Percentiles rank a stretch among this genome's conserved stretches.
phyloP scores from a whole-genome alignment of 1,284 basidiomycete genomes.

The Rhodotorula sp. region DNA sequence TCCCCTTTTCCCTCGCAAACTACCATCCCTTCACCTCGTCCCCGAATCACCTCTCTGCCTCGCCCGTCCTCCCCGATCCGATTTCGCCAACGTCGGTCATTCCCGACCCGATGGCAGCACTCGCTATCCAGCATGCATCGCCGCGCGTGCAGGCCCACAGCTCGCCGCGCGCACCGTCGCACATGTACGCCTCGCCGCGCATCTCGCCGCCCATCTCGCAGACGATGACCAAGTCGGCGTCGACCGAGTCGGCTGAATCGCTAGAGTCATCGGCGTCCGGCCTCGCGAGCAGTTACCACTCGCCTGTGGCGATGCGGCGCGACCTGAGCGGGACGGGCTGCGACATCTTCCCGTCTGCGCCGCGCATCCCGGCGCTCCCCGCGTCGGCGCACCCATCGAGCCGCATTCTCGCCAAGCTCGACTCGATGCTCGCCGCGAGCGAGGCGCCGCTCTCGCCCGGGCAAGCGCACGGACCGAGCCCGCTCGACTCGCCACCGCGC shows the following conservation, averaged over 20 bases:
- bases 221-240: slow-evolving; percentile 16
- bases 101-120: slow-evolving; percentile 20
- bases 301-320: slow-evolving; percentile 22
- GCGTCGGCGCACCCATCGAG: slow-evolving; percentile 26
- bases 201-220: background rate
- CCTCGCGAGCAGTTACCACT: slow-evolving; percentile 25
- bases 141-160: background rate
- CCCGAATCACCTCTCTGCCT: background rate
- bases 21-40: slow-evolving; percentile 6
- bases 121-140: slow-evolving; percentile 4
- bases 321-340: slow-evolving; percentile 1
- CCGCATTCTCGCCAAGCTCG: slow-evolving; percentile 38
- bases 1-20: slow-evolving; percentile 20
- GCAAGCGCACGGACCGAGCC: background rate
- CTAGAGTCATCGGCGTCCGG: slow-evolving; percentile 5
- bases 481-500: slow-evolving; percentile 78
- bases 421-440: slow-evolving; percentile 30
- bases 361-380: slow-evolving; percentile 20
- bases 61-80: slow-evolving; percentile 18
- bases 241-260: slow-evolving; percentile 8
- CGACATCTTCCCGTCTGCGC: slow-evolving; percentile 8
- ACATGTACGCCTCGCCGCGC: too few relatives aligned
- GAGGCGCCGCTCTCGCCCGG: background rate
- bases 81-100: slow-evolving; percentile 28
- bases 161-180: too few relatives aligned